A percentile compares a stretch with the other conserved stretches of the same genome.
phyloP scores from a whole-genome alignment of 352 stramenopile species.

The Pythium aristosporum region DNA sequence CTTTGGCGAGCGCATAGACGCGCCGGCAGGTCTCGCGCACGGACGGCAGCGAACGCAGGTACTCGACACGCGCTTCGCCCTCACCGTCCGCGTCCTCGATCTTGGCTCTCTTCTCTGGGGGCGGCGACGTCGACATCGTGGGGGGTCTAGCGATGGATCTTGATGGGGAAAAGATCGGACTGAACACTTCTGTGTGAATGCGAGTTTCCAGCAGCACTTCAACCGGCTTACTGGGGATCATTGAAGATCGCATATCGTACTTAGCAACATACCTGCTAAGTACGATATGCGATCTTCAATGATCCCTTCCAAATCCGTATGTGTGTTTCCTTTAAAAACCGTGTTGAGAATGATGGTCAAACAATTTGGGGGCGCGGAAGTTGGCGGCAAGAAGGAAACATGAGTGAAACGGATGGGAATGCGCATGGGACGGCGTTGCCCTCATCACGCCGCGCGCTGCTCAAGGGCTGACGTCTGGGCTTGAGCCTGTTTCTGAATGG shows the following conservation, averaged over 20 bases:
- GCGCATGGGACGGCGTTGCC: not conserved
- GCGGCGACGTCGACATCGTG: conserved; percentile 17
- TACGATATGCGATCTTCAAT: not conserved
- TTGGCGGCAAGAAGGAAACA: not conserved
- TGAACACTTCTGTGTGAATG: not conserved
- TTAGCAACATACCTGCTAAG: not conserved
- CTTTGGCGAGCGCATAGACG: conserved; percentile 54
- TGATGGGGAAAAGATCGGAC: no score
- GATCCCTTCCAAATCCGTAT: no score
- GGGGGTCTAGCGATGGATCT: not conserved
- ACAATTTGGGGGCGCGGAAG: not conserved
- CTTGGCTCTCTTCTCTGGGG: conserved; percentile 23
- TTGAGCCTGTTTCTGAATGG: not conserved
- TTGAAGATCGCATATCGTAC: no score
- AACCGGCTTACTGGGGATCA: not conserved
- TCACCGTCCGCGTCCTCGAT: conserved; percentile 7
- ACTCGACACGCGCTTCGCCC: conserved; percentile 28
- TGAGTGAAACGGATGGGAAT: not conserved
- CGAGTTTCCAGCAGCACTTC: conserved; percentile 1
- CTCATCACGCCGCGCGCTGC: no score
- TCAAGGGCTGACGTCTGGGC: no score
- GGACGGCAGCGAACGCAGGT: conserved; percentile 69
- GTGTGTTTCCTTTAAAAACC: not conserved
- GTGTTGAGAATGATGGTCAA: conserved; percentile 13
- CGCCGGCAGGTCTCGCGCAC: conserved; percentile 69